Evolutionary conservation across 371 early-diverging fungal genomes (phyloP).

Genomic region (Mucor sp.): DNA sequence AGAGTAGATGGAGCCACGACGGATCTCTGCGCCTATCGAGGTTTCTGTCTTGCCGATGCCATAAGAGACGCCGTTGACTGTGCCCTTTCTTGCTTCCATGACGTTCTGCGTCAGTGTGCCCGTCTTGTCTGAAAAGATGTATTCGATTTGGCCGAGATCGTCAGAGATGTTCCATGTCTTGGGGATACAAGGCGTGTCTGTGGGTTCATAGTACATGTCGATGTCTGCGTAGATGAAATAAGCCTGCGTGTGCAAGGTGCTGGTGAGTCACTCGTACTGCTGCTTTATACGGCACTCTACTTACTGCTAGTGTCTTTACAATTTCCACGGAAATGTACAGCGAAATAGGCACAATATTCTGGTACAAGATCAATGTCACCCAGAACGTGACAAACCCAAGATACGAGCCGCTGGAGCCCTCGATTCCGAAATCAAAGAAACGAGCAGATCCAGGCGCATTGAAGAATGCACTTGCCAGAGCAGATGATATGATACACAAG

Average conservation of each 20-base stretch:
- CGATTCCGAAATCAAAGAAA: slow-evolving; percentile 39
- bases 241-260: slow-evolving; percentile 49
- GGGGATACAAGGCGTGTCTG: slow-evolving; percentile 79
- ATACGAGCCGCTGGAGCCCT: slow-evolving; percentile 31
- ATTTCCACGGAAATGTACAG: slow-evolving; percentile 96
- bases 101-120: slow-evolving; percentile 82
- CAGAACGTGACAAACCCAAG: slow-evolving; percentile 53
- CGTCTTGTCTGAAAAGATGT: slow-evolving; percentile 95
- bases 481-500: slow-evolving; percentile 65
- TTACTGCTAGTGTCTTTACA: slow-evolving; percentile 71
- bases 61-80: slow-evolving; percentile 81
- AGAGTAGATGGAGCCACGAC: slow-evolving; percentile 42
- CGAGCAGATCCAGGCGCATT: slow-evolving; percentile 32
- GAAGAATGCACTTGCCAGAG: slow-evolving; percentile 64
- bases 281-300: no score
- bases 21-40: slow-evolving; percentile 31
- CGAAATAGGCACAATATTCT: slow-evolving; percentile 88
- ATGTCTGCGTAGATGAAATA: slow-evolving; percentile 81
- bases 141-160: slow-evolving; percentile 89
- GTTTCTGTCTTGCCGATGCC: slow-evolving; percentile 60
- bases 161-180: slow-evolving; percentile 89
- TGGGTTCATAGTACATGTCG: slow-evolving; percentile 84
- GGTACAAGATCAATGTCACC: slow-evolving; percentile 54
- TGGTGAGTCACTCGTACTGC: no score
- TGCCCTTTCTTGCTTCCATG: slow-evolving; percentile 79